Conservation (phyloP, 257 asterid genomes). For the Ilex aquifolium region DNA sequence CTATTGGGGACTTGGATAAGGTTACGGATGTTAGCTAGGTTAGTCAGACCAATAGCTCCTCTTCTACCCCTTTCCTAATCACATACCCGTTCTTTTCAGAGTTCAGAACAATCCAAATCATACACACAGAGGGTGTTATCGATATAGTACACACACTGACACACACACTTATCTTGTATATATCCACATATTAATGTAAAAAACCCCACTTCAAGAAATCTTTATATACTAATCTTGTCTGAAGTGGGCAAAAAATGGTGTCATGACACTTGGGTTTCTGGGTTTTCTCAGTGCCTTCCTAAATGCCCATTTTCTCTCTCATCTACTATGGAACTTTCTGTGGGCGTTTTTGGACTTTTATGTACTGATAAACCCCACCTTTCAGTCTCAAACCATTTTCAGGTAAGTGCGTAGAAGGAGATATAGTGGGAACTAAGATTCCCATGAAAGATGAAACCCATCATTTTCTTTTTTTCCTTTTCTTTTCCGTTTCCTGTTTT, state of each 20-base stretch:
- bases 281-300: conserved; percentile 3
- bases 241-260: conserved; percentile 6
- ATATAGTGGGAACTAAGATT: conserved; percentile 4
- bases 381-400: conserved; percentile 13
- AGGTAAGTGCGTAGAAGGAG: conserved; percentile 10
- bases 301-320: neutral
- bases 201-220: conserved; percentile 9
- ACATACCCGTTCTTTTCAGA: conserved; percentile 1
- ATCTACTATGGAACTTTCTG: conserved; percentile 9
- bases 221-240: too few species aligned
- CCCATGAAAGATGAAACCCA: neutral
- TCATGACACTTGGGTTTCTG: conserved; percentile 4
- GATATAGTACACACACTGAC: too few species aligned
- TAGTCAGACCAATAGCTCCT: conserved; percentile 7
- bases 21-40: conserved; percentile 16
- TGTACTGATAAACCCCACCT: conserved; percentile 5
- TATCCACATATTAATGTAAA: neutral
- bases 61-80: conserved; percentile 19
- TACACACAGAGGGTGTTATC: neutral
- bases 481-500: neutral
- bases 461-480: neutral
- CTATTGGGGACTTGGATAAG: conserved; percentile 41
- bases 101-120: conserved; percentile 10
- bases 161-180: too few species aligned
- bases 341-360: conserved; percentile 17